Base-by-base conservation (phyloP, 768 basidiomycete genomes). In the Paxillus involutus region DNA sequence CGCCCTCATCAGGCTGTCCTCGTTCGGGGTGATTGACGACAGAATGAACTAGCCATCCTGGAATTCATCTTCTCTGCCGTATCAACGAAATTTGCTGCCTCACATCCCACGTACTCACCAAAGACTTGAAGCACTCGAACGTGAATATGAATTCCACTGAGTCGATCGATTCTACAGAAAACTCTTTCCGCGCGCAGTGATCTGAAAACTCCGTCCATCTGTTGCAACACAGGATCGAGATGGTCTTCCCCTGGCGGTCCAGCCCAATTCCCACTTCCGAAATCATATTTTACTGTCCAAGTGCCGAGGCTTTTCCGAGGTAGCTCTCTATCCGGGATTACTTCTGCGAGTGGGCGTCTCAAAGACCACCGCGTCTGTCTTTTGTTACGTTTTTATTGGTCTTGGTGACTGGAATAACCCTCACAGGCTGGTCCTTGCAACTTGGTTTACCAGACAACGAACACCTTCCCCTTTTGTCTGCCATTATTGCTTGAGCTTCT, bases 361-460 rank as follows among this genome's bases (percentile, higher is more conserved):
- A 41, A 19, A 43, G 17, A 43, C 16, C 43, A 13, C 3, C 35
- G 35, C 11, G 24, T 3, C 30, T 42, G 11, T 41, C n/a, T 21
- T 44, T 26, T n/a, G 32, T n/a, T 45, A 45, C 44, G 37, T 21
- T 29, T 48, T 51, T n/a, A 46, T 49, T 26, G 26, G 33, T 24
- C 39, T 33, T 57, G 47, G 54, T 30, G 39, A 13, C 45, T 48
- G 40, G n/a, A 55, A 45, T 19, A 44, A 51, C 50, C 37, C 43
- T 50, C 44, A 53, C 44, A 61, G 60, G 63, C 66, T 53, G 60
- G 58, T 48, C 51, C 58, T 43, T 47, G 26, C 6, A 46, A 32
- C 37, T 52, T 36, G 33, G 16, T 57, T 45, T 35, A 2, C 32
- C 21, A 11, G 35, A 24, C 50, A 5, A 41, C 32, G 46, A 24